Evolutionary conservation across 2,329 filamentous ascomycete genomes (phyloP).

Genomic region (Apiospora rasikravindrae): DNA sequence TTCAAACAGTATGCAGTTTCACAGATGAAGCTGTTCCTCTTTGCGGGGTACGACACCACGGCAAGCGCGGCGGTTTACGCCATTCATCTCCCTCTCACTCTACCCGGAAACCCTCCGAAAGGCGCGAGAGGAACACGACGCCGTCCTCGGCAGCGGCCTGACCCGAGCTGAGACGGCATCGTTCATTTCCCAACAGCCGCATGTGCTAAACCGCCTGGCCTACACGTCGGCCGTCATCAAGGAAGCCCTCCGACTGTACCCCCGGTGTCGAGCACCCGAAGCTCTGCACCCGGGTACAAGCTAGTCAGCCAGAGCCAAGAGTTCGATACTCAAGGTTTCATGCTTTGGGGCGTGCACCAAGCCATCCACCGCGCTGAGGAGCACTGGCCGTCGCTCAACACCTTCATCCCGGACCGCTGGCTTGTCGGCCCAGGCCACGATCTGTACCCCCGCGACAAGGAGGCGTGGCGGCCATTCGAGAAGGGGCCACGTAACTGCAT

Average conservation of each 20-base stretch:
- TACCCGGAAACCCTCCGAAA: constrained; percentile 37
- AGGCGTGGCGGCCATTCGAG: constrained; percentile 58
- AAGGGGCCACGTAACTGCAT: constrained; percentile 61
- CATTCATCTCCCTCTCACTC: constrained; percentile 36
- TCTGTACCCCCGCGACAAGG: background rate
- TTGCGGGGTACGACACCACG: constrained; percentile 52
- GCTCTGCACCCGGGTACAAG: constrained; percentile 36
- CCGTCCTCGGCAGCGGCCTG: constrained; percentile 37
- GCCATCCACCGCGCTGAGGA: constrained; percentile 41
- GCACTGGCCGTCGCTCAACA: constrained; percentile 40
- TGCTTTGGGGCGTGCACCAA: constrained; percentile 27
- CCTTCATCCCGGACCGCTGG: constrained; percentile 43
- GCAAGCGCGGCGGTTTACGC: constrained; percentile 41
- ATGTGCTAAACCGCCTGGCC: constrained; percentile 31
- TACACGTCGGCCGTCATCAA: constrained; percentile 46
- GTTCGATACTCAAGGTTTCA: constrained; percentile 31
- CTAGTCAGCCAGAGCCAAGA: constrained; percentile 33
- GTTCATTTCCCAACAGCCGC: constrained; percentile 35
- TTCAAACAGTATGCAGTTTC: constrained; percentile 37
- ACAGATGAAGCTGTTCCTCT: constrained; percentile 41
- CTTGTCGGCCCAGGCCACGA: constrained; percentile 36
- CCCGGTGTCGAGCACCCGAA: constrained; percentile 48
- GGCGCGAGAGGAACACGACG: constrained; percentile 44
- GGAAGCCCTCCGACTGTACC: constrained; percentile 42
- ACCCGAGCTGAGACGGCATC: constrained; percentile 32